Evolutionary conservation across 148 eudicot species (phyloP), one percentile per base, ranked within the genome.

Genomic region (Rhododendron ferrugineum): DNA sequence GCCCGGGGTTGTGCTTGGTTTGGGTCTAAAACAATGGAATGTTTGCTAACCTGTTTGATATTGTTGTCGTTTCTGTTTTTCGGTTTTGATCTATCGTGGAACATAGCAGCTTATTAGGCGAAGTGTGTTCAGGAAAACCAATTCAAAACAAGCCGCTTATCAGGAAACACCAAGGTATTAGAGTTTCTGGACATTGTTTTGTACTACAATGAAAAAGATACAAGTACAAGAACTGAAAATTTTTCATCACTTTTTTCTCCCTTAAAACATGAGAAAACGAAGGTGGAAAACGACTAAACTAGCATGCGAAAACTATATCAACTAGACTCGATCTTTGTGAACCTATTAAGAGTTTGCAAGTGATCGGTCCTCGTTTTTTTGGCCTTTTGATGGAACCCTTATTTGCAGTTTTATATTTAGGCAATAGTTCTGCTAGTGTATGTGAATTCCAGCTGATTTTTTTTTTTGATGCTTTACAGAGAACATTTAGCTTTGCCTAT

Each of bases 401-500:
- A 5, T 70, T 15, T 79, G 26, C 40, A 23, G 82, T 11, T 47
- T 42, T 14, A 78, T 28, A 46, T 46, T 44, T 30, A 28, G 32
- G 16, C 62, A 79, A 54, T 30, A 15, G 56, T 49, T 78, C 4
- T 42, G 23, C 49, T 26, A 77, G 6, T 42, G 11, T 14, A 9
- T 26, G 28, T 76, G 26, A 18, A 78, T 47, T 46, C 15, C 5
- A 15, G 22, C 47, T 20, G 28, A 77, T 4, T 40, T 10, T 23
- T 16, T 75, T 56, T 76, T 77, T 58, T 58, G 26, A 42, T 76
- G 80, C 80, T 79, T 46, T 49, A 79, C 60, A 47, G 81, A 32
- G 37, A 79, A 56, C 13, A 80, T 79, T 76, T 78, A 46, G 72
- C 72, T 26, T 26, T 46, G 32, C 6, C 60, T 8, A 15, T 14